Evolutionary conservation across 345 rosid genomes (phyloP), one percentile per base, ranked within the genome.

Genomic region (Euphorbia pulcherrima): DNA sequence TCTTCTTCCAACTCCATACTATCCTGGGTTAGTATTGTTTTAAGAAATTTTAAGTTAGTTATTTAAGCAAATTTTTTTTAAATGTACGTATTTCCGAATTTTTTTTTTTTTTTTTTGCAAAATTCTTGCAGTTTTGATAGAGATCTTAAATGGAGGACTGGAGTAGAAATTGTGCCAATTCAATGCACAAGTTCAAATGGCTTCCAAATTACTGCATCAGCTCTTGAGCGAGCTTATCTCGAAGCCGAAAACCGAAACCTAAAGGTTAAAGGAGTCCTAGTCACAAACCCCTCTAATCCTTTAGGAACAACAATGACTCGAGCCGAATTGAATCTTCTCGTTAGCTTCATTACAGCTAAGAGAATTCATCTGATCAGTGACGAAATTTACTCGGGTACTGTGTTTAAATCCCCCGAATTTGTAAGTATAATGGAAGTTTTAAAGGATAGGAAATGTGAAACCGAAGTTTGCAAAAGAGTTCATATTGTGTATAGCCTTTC

Each of bases 231-330:
- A 66, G 92, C 92, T 54, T 86, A 90, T 72, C 79, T 80, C 61
- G 80, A 79, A 73, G 91, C 96, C 0, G 83, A 83, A n/a, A 77
- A 76, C 59, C 85, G 78, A 39, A 83, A 84, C 70, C 75, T 86
- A n/a, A 85, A 73, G 60, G 92, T 90, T 62, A 87, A 90, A 72
- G 96, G 96, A 4, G 88, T 89, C 46, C 75, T 89, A 28, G 81
- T 87, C 35, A 90, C 96, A 10, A 90, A 90, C 81, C 96, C 96
- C 18, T 90, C 92, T 1, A 90, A 90, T 56, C 96, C 96, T 33
- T 74, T 90, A 71, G 96, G 96, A 70, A 90, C 89, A 17, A 78
- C 92, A 20, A 78, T 82, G 81, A 79, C 70, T 48, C 80, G 86
- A 67, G 67, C 65, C 21, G 96, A 90, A 66, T 72, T 87, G 40